Conservation (phyloP, 768 basidiomycete genomes). For the Porpolomopsis calyptriformis region DNA sequence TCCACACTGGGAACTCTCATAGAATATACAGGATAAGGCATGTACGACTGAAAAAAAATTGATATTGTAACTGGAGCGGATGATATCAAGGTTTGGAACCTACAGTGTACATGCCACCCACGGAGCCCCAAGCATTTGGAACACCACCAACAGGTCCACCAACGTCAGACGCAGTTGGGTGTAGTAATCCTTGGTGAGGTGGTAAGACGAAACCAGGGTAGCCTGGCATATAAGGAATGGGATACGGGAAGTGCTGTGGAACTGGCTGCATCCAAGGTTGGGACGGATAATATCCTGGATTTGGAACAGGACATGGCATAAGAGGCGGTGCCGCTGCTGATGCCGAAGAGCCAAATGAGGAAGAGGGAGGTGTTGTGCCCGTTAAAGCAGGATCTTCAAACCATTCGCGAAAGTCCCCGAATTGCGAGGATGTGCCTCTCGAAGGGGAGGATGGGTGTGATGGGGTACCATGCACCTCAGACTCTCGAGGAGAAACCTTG, state of each 20-base stretch:
- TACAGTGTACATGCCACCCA: constrained; percentile 37
- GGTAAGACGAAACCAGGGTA: constrained; percentile 37
- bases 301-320: constrained; percentile 28
- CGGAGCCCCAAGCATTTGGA: constrained; percentile 28
- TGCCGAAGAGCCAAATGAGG: constrained; percentile 24
- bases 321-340: constrained; percentile 9
- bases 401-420: constrained; percentile 35
- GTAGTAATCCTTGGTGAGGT: constrained; percentile 21
- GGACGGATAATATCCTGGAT: constrained; percentile 36
- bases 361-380: constrained; percentile 27
- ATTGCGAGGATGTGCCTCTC: constrained; percentile 11
- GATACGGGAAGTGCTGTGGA: constrained; percentile 40
- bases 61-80: constrained; percentile 4
- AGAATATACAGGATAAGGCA: constrained; percentile 36
- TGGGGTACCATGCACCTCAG: not conserved
- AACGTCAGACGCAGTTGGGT: constrained; percentile 28
- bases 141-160: constrained; percentile 22
- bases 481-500: not conserved
- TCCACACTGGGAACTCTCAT: constrained; percentile 25
- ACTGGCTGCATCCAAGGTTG: constrained; percentile 46
- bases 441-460: constrained; percentile 7
- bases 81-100: constrained; percentile 13
- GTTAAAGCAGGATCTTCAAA: constrained; percentile 30
- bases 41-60: constrained; percentile 29
- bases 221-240: constrained; percentile 37